Evolutionary conservation across 495 filamentous ascomycete species (phyloP), one percentile per base, ranked within the genome.

Genomic region (Collariella sp.): DNA sequence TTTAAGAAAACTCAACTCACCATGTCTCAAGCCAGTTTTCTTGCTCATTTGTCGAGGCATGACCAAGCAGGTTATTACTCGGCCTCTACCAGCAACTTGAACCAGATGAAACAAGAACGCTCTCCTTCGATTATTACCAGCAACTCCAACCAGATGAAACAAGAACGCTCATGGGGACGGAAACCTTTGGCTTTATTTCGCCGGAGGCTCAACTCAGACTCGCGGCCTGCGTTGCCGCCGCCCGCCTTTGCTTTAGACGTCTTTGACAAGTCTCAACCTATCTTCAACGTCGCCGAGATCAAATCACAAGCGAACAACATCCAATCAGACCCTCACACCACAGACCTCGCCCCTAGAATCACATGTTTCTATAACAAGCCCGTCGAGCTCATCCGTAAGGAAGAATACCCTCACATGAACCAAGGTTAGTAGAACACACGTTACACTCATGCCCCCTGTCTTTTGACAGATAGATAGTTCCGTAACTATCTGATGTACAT

Each of bases 331-430:
- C 26, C 26, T 31, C 26, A 5, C 24, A 43, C 12, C 7, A 18
- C 18, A 33, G 47, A 49, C 1, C 23, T 22, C 33, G 16, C 9
- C 19, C 16, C 45, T 19, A 2, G 15, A 12, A 2, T 34, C 42
- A 10, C 46, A 48, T 33, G 15, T 44, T 12, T n/a, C 13, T 76
- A 76, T 46, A 58, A 59, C 34, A 64, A 56, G 38, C 64, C 72
- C 18, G 67, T 75, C 33, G 72, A 75, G 50, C 50, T 61, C 11
- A 66, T 75, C 46, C 68, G 73, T 15, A 54, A 72, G 46, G 66
- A 71, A 36, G 71, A 76, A 41, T 76, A 75, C 46, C 63, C 73
- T 19, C 73, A 76, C 52, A 76, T 76, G 72, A 75, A 65, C 54
- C 55, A 69, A 58, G 71, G 73, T 74, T 50, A 43, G 62, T n/a